Percentiles rank a stretch among this genome's conserved stretches.
Evolutionary conservation across 768 basidiomycete species (phyloP).

Genomic region (Hygrocybe coccinea): DNA sequence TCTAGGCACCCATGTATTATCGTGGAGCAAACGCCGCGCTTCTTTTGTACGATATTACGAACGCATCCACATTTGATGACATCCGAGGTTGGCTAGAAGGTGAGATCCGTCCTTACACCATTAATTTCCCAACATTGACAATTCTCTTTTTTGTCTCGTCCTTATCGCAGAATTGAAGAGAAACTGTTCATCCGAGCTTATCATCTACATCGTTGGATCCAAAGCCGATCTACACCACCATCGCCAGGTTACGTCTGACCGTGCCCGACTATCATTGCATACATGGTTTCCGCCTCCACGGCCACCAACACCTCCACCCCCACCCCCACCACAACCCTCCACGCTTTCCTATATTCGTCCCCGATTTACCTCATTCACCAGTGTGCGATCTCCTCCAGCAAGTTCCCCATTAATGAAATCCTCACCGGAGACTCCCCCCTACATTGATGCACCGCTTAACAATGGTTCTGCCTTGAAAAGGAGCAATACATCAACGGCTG

Average conservation of each 20-base stretch:
- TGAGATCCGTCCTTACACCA: conserved; percentile 28
- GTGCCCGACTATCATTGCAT: conserved; percentile 77
- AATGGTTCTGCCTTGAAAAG: conserved; percentile 51
- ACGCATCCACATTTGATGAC: conserved; percentile 81
- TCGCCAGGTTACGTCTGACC: conserved; percentile 75
- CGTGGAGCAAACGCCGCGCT: conserved; percentile 91
- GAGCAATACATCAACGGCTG: conserved; percentile 41
- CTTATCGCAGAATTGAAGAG: conserved; percentile 70
- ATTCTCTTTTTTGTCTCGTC: conserved; percentile 7
- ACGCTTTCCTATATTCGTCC: conserved; percentile 75
- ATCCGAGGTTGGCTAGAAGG: conserved; percentile 90
- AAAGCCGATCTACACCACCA: conserved; percentile 76
- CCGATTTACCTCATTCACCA: conserved; percentile 68
- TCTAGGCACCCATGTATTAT: conserved; percentile 93
- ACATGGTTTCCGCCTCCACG: conserved; percentile 84
- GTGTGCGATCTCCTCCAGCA: conserved; percentile 58
- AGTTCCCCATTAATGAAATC: conserved; percentile 40
- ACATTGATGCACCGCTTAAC: conserved; percentile 55
- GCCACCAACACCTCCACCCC: conserved; percentile 60
- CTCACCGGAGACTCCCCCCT: conserved; percentile 56
- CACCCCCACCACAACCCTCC: conserved; percentile 52
- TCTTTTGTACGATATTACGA: conserved; percentile 93
- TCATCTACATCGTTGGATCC: conserved; percentile 93
- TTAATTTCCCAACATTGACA: conserved; percentile 6
- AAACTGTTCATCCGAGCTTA: conserved; percentile 81